phyloP scores from a whole-genome alignment of 192 early-diverging fungal species.

The Linnemannia elongata region DNA sequence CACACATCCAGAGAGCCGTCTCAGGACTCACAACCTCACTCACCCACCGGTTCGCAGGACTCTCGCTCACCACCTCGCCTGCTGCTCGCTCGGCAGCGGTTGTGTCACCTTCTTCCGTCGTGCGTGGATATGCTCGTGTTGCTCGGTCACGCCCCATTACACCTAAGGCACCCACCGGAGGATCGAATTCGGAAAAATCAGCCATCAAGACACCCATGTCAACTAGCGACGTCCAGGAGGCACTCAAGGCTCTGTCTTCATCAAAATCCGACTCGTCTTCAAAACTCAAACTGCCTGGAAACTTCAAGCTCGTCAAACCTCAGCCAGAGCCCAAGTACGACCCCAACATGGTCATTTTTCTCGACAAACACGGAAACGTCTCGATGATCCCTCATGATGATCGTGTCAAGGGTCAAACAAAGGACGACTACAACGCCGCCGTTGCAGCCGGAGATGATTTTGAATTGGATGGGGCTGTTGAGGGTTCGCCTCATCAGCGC shows the following conservation, averaged over 20 bases:
- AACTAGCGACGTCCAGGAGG: background rate
- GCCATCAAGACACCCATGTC: background rate
- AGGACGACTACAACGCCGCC: conserved; percentile 22
- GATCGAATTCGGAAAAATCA: background rate
- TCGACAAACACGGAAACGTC: conserved; percentile 51
- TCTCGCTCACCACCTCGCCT: background rate
- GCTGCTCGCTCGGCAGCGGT: background rate
- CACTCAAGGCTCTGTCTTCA: background rate
- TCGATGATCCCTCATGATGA: conserved; percentile 49
- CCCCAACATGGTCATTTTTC: conserved; percentile 54
- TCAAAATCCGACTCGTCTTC: background rate
- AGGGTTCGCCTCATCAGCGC: conserved; percentile 19
- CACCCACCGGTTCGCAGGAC: conserved; percentile 8
- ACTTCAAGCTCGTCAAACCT: conserved; percentile 33
- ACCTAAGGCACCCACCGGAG: conserved; percentile 12
- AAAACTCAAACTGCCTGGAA: conserved; percentile 20
- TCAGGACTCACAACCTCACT: conserved; percentile 6
- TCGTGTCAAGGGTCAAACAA: conserved; percentile 43
- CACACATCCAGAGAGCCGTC: background rate
- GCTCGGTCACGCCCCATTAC: conserved; percentile 29
- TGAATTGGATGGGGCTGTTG: background rate
- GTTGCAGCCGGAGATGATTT: background rate
- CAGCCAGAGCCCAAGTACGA: conserved; percentile 30
- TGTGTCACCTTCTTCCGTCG: background rate
- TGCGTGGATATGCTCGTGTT: conserved; percentile 41